These are phyloP conservation scores for Cystobasidiaceae sp. DNA, from an alignment of 1,284 basidiomycete species.

Conservation along the genomic window DNA sequence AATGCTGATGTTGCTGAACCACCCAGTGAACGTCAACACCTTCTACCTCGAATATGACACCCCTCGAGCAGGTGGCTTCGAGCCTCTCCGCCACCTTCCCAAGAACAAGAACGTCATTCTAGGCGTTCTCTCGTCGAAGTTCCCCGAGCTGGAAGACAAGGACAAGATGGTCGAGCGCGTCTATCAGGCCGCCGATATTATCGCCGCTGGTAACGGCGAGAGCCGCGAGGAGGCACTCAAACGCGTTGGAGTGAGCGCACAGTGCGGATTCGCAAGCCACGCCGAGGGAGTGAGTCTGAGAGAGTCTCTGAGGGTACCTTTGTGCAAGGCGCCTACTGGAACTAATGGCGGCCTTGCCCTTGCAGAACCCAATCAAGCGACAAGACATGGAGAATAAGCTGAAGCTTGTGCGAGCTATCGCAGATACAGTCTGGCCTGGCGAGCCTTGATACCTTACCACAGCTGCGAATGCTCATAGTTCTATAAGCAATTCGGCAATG, in stretches of 20 bases:
- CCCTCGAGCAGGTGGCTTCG: constrained; percentile 52
- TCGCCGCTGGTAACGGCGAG: constrained; percentile 51
- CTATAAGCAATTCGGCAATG: no score
- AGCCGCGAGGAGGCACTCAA: constrained; percentile 47
- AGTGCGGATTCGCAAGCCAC: constrained; percentile 69
- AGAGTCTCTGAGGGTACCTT: no score
- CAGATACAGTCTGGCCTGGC: constrained; percentile 30
- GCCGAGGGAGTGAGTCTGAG: no score
- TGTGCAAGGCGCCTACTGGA: no score
- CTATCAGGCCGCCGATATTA: constrained; percentile 58
- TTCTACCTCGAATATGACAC: constrained; percentile 76
- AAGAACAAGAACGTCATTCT: constrained; percentile 63
- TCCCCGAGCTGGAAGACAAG: constrained; percentile 60
- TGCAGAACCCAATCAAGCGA: constrained; percentile 20
- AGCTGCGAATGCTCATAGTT: no score
- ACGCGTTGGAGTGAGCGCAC: constrained; percentile 63
- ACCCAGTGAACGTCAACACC: constrained; percentile 70
- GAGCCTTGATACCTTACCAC: background rate
- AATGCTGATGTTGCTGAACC: constrained; percentile 29
- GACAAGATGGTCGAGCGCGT: constrained; percentile 59
- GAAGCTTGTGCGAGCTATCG: constrained; percentile 28
- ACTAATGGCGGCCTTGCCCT: no score
- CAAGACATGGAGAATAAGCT: constrained; percentile 32
- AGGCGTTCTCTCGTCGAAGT: constrained; percentile 69
- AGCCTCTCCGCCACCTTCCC: constrained; percentile 62